Evolutionary conservation across 1,139 yeast genomes (phyloP).

Genomic region (Kluyveromyces sp.): DNA sequence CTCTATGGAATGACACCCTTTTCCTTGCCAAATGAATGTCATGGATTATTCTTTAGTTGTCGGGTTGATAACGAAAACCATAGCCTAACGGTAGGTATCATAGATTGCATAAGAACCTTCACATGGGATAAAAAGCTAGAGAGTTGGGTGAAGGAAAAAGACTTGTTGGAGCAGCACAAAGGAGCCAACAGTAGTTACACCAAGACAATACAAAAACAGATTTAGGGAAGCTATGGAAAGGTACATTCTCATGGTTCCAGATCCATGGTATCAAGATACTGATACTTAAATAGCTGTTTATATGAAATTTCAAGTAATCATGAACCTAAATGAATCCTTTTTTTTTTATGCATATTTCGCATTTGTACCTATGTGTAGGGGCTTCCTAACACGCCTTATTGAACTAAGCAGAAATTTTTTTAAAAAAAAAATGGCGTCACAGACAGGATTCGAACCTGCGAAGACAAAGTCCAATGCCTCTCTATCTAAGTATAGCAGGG

Average conservation of each 20-base stretch:
- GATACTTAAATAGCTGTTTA: not conserved
- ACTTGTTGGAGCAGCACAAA: constrained; percentile 78
- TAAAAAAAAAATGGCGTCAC: constrained; percentile 36
- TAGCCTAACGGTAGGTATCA: constrained; percentile 83
- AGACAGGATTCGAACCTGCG: constrained; percentile 64
- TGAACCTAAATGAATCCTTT: not conserved
- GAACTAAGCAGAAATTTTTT: not conserved
- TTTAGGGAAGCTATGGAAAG: constrained; percentile 98
- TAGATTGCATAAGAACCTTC: constrained; percentile 90
- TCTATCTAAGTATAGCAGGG: constrained; percentile 50
- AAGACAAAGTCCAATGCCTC: constrained; percentile 51
- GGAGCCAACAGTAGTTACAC: constrained; percentile 96
- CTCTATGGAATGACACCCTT: constrained; percentile 89
- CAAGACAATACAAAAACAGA: constrained; percentile 86
- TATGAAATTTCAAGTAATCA: not conserved
- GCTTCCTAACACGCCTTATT: not conserved
- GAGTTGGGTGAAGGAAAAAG: constrained; percentile 96
- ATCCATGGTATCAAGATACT: constrained; percentile 56
- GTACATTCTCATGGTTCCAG: constrained; percentile 90
- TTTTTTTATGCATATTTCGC: not conserved
- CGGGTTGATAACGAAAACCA: constrained; percentile 71
- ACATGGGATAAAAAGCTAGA: constrained; percentile 99
- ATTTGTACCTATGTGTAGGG: too few relatives aligned
- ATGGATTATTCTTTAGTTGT: constrained; percentile 97
- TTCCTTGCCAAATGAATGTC: constrained; percentile 93